These are phyloP conservation scores for Chytridium lagenaria DNA, from an alignment of 371 early-diverging fungal genomes.

Conservation along the genomic window DNA sequence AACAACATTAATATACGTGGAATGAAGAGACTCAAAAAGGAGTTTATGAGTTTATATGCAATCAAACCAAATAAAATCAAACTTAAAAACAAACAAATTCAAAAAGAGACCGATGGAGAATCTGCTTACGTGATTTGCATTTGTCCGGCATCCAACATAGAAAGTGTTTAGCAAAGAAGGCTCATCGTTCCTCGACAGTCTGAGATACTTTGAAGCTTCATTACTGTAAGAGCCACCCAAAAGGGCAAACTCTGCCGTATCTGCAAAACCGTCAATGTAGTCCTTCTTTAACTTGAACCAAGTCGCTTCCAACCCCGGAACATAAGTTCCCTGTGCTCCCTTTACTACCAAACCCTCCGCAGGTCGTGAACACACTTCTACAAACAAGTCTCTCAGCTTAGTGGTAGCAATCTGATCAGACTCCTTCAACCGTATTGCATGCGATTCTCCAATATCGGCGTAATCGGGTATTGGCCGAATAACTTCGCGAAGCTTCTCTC, in stretches of 20 bases:
- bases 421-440: background rate
- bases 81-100: background rate
- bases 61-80: background rate
- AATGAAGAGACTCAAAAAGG: too few species aligned
- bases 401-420: background rate
- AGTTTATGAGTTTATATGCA: background rate
- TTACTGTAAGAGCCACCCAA: conserved; percentile 31
- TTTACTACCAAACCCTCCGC: conserved; percentile 40
- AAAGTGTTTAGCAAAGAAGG: conserved; percentile 23
- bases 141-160: conserved; percentile 24
- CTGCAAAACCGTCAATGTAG: conserved; percentile 41
- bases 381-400: conserved; percentile 23
- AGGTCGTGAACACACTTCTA: conserved; percentile 24
- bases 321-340: conserved; percentile 19
- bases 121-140: conserved; percentile 9
- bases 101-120: too few species aligned
- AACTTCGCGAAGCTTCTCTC: conserved; percentile 14
- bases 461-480: conserved; percentile 19
- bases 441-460: conserved; percentile 23
- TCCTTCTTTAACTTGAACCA: conserved; percentile 41
- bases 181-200: conserved; percentile 23
- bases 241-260: conserved; percentile 35
- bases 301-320: conserved; percentile 20
- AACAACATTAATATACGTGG: too few species aligned
- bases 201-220: conserved; percentile 20